Percentiles rank a stretch among this genome's conserved stretches.
Conservation (phyloP, 495 filamentous ascomycete species). For the Neurospora cerealis region DNA sequence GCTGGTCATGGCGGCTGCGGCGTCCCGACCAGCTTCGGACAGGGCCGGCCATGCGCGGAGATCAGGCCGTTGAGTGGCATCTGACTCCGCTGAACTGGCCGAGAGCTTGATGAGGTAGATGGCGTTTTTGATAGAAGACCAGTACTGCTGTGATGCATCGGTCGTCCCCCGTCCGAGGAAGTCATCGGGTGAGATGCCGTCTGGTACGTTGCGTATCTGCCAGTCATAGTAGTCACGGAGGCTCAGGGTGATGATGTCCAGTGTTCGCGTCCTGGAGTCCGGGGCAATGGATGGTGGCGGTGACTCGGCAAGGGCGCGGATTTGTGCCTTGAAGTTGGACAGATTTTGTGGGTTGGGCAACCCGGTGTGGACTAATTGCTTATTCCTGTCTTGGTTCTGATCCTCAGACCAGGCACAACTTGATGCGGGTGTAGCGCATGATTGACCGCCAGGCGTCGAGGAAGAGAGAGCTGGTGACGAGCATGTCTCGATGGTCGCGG, state of each 20-base stretch:
- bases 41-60: conserved; percentile 19
- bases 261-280: conserved; percentile 13
- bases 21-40: conserved; percentile 14
- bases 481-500: not conserved
- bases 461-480: not conserved
- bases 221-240: conserved; percentile 22
- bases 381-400: not conserved
- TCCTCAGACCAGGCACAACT: conserved; percentile 10
- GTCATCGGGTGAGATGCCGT: conserved; percentile 20
- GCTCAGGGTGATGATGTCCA: conserved; percentile 17
- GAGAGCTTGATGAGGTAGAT: conserved; percentile 24
- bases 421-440: conserved; percentile 9
- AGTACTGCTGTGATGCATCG: conserved; percentile 17
- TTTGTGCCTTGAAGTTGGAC: conserved; percentile 12
- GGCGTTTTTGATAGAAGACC: conserved; percentile 20
- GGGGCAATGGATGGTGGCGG: conserved; percentile 11
- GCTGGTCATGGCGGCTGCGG: conserved; percentile 17
- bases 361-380: not conserved
- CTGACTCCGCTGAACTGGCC: conserved; percentile 7
- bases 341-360: conserved; percentile 10
- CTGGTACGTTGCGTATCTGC: conserved; percentile 18
- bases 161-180: conserved; percentile 13
- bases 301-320: conserved; percentile 9
- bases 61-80: conserved; percentile 9
- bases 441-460: conserved; percentile 7